These are phyloP conservation scores for Calocybe indica DNA, from an alignment of 768 basidiomycete genomes.

Conservation along the genomic window DNA sequence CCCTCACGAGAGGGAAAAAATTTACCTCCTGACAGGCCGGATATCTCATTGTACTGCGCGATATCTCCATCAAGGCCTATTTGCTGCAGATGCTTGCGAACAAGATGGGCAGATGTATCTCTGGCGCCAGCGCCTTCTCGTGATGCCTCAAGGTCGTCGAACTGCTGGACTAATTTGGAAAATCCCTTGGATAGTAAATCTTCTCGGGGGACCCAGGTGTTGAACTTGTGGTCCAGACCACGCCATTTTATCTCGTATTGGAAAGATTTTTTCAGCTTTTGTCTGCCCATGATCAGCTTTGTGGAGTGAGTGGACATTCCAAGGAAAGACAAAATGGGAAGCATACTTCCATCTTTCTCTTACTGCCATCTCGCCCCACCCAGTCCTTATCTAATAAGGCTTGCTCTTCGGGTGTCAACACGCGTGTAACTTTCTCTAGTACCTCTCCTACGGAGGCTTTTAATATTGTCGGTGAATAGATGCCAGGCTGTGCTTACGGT, in stretches of 20 bases:
- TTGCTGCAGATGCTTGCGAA: constrained; percentile 90
- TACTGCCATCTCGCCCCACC: constrained; percentile 86
- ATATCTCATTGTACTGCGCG: constrained; percentile 96
- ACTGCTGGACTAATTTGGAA: constrained; percentile 85
- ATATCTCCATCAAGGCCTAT: constrained; percentile 97
- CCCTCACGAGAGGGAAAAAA: background rate
- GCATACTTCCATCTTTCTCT: constrained; percentile 83
- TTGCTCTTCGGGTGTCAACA: constrained; percentile 85
- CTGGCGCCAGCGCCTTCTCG: constrained; percentile 91
- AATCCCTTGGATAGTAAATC: constrained; percentile 83
- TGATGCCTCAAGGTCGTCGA: constrained; percentile 94
- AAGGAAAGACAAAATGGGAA: constrained; percentile 3
- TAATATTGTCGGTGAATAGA: background rate
- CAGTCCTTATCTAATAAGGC: constrained; percentile 76
- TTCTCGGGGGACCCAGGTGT: constrained; percentile 90
- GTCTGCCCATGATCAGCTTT: constrained; percentile 85
- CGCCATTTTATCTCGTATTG: constrained; percentile 92
- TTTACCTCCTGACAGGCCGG: constrained; percentile 86
- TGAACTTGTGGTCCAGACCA: constrained; percentile 78
- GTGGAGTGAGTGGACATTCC: constrained; percentile 1
- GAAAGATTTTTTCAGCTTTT: constrained; percentile 94
- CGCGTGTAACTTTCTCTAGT: constrained; percentile 85
- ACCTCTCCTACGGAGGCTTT: constrained; percentile 58
- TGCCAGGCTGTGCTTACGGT: constrained; percentile 51
- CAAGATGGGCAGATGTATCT: constrained; percentile 74